Evolutionary conservation across 1,284 basidiomycete species (phyloP), one percentile per base, ranked within the genome.

Genomic region (Trametes sp.): DNA sequence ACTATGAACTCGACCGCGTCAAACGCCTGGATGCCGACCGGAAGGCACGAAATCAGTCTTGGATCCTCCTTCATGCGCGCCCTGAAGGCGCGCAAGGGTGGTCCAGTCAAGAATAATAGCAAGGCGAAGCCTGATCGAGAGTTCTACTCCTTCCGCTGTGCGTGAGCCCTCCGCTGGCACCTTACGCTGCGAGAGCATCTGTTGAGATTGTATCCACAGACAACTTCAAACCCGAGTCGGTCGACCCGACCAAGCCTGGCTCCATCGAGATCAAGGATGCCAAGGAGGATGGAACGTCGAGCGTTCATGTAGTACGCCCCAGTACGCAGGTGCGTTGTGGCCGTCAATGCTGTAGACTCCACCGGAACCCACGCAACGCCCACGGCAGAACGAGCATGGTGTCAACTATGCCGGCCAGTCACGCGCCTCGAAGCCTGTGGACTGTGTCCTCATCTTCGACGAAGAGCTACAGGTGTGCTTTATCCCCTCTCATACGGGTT

Each of bases 391-490:
- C 23, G 88, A 89, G 58, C 80, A 75, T 28, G 80, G 75, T n/a
- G 80, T 84, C 67, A 70, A 82, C 35, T 93, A 87, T 67, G 77
- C 74, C 41, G 90, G 90, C 9, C 70, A 72, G 10, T 88, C 89
- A 69, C 78, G 78, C 6, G 74, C 81, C 2, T 81, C 87, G 4
- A 89, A 86, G 70, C 88, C 92, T 48, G 81, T 81, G 65, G 90
- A 92, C 51, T 93, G 91, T 66, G 84, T 93, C 8, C 77, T 93
- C 50, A 88, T 93, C 50, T 92, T 87, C 70, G 90, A 93, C 70
- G 89, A 90, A 69, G 87, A 86, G 57, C 79, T 82, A 52, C 84
- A 84, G 62, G 90, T 90, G 69, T 71, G 86, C 79, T 31, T 13
- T 21, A 24, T 9, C 13, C 28, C 19, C 21, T 2, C 19, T 21